Evolutionary conservation across 2,329 filamentous ascomycete genomes (phyloP), one percentile per base, ranked within the genome.

Genomic region (Sporothrix pallida): DNA sequence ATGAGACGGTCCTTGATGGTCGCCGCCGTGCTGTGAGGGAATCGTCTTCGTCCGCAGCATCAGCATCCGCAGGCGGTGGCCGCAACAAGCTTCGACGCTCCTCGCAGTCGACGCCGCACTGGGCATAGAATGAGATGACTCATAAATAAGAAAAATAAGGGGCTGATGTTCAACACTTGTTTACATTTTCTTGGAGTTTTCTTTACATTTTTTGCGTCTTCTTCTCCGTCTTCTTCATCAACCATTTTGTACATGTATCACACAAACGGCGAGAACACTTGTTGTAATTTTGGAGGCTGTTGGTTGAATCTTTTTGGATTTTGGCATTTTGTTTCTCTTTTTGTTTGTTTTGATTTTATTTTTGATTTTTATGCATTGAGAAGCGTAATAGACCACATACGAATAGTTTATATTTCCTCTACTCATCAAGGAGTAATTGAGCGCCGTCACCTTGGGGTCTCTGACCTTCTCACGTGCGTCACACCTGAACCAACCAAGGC

Each of bases 51-150:
- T 65, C 42, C 1, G n/a, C 70, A n/a, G 46, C 60, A 13, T 26
- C 60, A 31, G 37, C 37, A 3, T 63, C 17, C 1, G 62, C 62
- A 37, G 10, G 54, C 26, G 8, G 37, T 12, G 48, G 56, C 8
- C 70, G 70, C 4, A 77, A 76, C 46, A 79, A 75, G 75, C 65
- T 78, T 68, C 74, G 76, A 58, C 15, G 74, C 13, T 13, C 68
- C 3, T 44, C 44, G 7, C 12, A 13, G 44, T 7, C 23, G n/a
- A 10, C 44, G 3, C 7, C 60, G 10, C 20, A 26, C 3, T 67
- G 62, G 62, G 42, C 20, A 26, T 48, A 44, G 48, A 20, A n/a
- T 7, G 48, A 17, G 52, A 23, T 31, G 31, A 37, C 31, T 37
- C 31, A 23, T 20, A 12, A 23, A 13, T 3, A 20, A 23, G 20